Evolutionary conservation across 805 yeast genomes (phyloP).

Genomic region (Pichia exigua): DNA sequence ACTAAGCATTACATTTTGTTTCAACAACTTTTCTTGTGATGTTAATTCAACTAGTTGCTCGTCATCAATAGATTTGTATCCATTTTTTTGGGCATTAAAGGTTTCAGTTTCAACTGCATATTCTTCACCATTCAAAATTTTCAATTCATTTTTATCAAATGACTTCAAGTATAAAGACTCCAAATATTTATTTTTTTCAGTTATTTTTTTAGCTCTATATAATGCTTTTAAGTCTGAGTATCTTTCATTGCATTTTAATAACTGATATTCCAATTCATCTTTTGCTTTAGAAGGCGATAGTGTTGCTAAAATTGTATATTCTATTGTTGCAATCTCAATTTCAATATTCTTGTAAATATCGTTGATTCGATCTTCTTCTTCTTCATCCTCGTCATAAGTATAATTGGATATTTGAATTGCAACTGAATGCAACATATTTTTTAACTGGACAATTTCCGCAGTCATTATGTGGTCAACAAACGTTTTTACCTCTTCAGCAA

Average conservation of each 20-base stretch:
- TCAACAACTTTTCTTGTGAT: conserved; percentile 34
- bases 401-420: background rate
- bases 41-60: conserved; percentile 21
- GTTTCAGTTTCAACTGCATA: background rate
- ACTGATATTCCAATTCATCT: conserved; percentile 9
- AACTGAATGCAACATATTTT: background rate
- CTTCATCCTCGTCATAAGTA: background rate
- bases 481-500: too few relatives aligned
- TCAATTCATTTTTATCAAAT: conserved; percentile 7
- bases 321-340: conserved; percentile 11
- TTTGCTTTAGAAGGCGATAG: background rate
- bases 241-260: conserved; percentile 18
- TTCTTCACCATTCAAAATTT: background rate
- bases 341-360: conserved; percentile 18
- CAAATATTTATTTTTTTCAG: conserved; percentile 18
- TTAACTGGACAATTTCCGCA: background rate
- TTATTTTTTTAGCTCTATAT: conserved; percentile 23
- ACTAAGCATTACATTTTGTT: conserved; percentile 41
- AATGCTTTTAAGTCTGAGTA: conserved; percentile 20
- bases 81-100: background rate
- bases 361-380: conserved; percentile 1
- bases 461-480: background rate
- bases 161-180: conserved; percentile 6
- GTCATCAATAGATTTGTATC: conserved; percentile 19
- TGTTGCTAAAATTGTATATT: conserved; percentile 9